A percentile compares a stretch with the other conserved stretches of the same genome.
Evolutionary conservation across 2,329 filamentous ascomycete genomes (phyloP).

Genomic region (Cladophialophora psammophila): DNA sequence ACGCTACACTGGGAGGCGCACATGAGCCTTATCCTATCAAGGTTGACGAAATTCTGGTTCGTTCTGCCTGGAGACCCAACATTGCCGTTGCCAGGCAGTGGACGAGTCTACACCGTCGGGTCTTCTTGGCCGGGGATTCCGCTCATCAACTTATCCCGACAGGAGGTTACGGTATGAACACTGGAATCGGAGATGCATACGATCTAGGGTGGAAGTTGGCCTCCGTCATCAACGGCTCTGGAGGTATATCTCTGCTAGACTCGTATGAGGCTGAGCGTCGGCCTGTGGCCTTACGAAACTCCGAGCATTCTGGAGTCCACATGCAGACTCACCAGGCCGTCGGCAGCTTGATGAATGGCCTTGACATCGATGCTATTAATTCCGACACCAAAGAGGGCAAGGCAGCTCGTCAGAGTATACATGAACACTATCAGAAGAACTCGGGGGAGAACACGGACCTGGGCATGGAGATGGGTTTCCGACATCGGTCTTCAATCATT

Average conservation of each 20-base stretch:
- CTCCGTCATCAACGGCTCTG: constrained; percentile 51
- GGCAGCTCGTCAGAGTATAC: constrained; percentile 5
- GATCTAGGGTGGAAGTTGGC: constrained; percentile 66
- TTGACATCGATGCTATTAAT: constrained; percentile 6
- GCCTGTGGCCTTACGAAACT: constrained; percentile 41
- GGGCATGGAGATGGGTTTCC: constrained; percentile 40
- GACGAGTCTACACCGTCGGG: constrained; percentile 20
- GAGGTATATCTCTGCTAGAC: constrained; percentile 39
- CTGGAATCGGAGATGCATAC: constrained; percentile 62
- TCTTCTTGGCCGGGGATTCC: constrained; percentile 62
- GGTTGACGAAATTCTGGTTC: constrained; percentile 47
- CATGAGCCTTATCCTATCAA: constrained; percentile 38
- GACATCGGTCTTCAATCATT: constrained; percentile 34
- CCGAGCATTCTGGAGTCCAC: constrained; percentile 40
- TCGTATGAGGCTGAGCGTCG: constrained; percentile 45
- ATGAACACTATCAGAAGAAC: constrained; percentile 18
- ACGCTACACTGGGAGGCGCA: constrained; percentile 40
- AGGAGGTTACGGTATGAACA: constrained; percentile 68
- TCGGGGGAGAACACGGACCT: constrained; percentile 36
- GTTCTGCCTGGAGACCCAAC: constrained; percentile 42
- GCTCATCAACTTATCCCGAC: constrained; percentile 59
- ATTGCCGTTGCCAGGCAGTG: constrained; percentile 43
- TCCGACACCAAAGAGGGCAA: constrained; percentile 15
- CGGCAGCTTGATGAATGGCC: constrained; percentile 2
- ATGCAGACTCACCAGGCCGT: constrained; percentile 36